A percentile compares a stretch with the other conserved stretches of the same genome.
Evolutionary conservation across 192 early-diverging fungal genomes (phyloP).

Genomic region (Tieghemiomyces parasiticus): DNA sequence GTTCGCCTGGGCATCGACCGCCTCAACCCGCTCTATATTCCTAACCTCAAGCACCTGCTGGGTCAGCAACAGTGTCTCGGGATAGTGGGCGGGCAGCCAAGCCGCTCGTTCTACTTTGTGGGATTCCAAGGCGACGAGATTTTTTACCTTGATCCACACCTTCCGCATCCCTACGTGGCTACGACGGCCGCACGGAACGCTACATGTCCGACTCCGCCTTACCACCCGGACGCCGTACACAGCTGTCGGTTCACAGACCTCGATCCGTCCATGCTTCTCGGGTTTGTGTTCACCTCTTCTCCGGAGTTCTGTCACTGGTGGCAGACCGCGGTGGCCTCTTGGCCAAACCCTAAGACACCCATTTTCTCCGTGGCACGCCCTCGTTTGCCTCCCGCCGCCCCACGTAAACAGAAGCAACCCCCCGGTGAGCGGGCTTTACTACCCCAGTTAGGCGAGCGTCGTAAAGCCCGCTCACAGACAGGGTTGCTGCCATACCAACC

Average conservation of each 20-base stretch:
- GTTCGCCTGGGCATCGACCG: slow-evolving; percentile 31
- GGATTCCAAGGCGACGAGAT: slow-evolving; percentile 27
- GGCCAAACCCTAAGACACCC: slow-evolving; percentile 3
- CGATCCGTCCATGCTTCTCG: slow-evolving; percentile 34
- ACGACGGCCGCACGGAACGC: slow-evolving; percentile 19
- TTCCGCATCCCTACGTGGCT: slow-evolving; percentile 26
- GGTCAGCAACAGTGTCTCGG: slow-evolving; percentile 31
- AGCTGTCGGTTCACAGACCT: slow-evolving; percentile 25
- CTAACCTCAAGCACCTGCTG: slow-evolving; percentile 30
- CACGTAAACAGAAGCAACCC: background rate
- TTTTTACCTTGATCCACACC: slow-evolving; percentile 34
- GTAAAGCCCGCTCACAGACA: background rate
- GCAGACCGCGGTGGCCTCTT: background rate
- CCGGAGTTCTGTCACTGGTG: slow-evolving; percentile 2
- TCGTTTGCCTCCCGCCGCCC: background rate
- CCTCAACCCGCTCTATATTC: slow-evolving; percentile 24
- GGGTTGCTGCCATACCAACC: too few species aligned
- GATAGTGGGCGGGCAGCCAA: slow-evolving; percentile 29
- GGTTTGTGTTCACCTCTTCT: slow-evolving; percentile 26
- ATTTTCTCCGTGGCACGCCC: background rate
- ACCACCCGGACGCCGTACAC: slow-evolving; percentile 30
- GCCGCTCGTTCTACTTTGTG: slow-evolving; percentile 30
- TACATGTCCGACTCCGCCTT: slow-evolving; percentile 20
- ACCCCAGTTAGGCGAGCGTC: too few species aligned
- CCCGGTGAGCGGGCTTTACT: too few species aligned